Evolutionary conservation across 1,139 yeast species (phyloP), one percentile per base, ranked within the genome.

Genomic region (Protomyces macrosporus): DNA sequence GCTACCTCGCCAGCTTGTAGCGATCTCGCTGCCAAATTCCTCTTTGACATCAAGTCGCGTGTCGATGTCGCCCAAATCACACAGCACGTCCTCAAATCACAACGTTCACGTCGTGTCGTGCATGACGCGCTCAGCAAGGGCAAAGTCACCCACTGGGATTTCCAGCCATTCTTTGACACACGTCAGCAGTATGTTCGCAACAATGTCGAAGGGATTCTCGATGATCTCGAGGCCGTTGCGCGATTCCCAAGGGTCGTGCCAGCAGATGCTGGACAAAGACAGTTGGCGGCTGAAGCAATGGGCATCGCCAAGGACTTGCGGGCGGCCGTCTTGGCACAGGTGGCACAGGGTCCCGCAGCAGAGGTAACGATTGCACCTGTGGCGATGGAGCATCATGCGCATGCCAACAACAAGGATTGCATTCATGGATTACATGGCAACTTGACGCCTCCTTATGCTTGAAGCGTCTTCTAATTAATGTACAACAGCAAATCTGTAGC

Each of bases 371-470:
- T 33, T 32, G 52, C 52, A n/a, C 51, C 63, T 6, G 40, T 53
- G 4, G 52, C 62, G 40, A 58, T 58, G 33, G 36, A 53, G 42
- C 45, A 23, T 34, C 42, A 51, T 35, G 42, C 45, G 35, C 53
- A 42, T 12, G 30, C n/a, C 16, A 51, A 33, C 30, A 53, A 40
- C 53, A 58, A 52, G 45, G 62, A 58, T 35, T 58, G 56, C 45
- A 40, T 45, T 4, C 58, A 37, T 67, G 68, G 36, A 40, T 53
- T 39, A 91, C 93, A 0, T 66, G 85, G 1, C 72, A 86, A 1
- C 76, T 84, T 0, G 71, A 68, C n/a, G 33, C 62, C 62, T 16
- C 57, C 87, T 2, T 76, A 86, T 1, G 32, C 48, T 14, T 42
- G 32, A 42, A 12, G n/a, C 30, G 5, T 42, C 16, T 1, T 7